These are phyloP conservation scores for Arthrobotrys sinensis DNA, from an alignment of 2,329 filamentous ascomycete genomes.

Conservation along the genomic window DNA sequence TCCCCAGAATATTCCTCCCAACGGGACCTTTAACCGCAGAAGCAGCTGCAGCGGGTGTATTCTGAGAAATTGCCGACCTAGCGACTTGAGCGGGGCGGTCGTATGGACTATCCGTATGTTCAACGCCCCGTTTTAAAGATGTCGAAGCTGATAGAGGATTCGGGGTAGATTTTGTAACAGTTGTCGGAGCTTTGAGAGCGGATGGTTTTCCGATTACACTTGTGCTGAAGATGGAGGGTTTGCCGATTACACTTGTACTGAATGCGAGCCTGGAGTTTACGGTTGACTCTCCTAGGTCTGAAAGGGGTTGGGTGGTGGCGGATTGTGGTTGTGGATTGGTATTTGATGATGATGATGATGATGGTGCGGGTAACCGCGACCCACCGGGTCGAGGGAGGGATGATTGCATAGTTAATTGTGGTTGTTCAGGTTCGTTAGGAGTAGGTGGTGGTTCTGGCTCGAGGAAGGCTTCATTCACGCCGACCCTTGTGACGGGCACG, in stretches of 20 bases:
- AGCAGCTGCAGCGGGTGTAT: conserved; percentile 21
- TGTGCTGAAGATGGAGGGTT: conserved; percentile 30
- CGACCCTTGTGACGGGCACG: conserved; percentile 23
- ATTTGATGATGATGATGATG: conserved; percentile 19
- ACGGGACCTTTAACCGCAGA: not conserved
- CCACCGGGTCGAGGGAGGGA: conserved; percentile 60
- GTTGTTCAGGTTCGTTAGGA: conserved; percentile 22
- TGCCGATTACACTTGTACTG: conserved; percentile 36
- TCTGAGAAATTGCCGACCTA: conserved; percentile 54
- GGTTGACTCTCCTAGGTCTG: conserved; percentile 50
- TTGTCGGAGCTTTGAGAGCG: conserved; percentile 29
- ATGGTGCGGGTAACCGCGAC: conserved; percentile 56
- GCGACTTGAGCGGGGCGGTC: conserved; percentile 55
- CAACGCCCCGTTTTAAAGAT: conserved; percentile 41
- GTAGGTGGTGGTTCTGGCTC: conserved; percentile 11
- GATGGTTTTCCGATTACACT: conserved; percentile 47
- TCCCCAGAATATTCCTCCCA: conserved; percentile 16
- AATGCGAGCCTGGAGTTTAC: conserved; percentile 46
- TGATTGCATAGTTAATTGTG: conserved; percentile 45
- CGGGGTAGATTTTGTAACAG: not conserved
- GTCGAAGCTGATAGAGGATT: conserved; percentile 22
- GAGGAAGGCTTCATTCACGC: conserved; percentile 47
- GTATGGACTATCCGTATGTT: conserved; percentile 23
- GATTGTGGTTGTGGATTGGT: conserved; percentile 26
- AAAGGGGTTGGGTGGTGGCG: conserved; percentile 24